Evolutionary conservation across 1,284 basidiomycete species (phyloP), one percentile per base, ranked within the genome.

Genomic region (Cystobasidium sp.): DNA sequence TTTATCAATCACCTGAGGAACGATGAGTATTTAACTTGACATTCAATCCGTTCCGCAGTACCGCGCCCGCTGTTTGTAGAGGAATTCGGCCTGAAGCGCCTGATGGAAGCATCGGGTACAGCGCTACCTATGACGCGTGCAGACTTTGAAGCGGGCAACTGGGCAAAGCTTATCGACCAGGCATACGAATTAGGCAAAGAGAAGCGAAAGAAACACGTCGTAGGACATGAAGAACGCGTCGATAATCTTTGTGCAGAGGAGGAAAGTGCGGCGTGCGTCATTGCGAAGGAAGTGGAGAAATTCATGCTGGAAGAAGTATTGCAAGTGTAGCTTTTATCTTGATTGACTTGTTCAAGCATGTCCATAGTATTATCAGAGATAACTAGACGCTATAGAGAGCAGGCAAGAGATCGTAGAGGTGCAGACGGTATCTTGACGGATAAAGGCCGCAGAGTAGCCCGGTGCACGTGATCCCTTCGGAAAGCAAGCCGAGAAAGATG

Each of bases 1-100:
- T 55, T n/a, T 22, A 37, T 56, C 53, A 24, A 9, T 18, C 12
- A 49, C 6, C 24, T 3, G 44, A 61, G 46, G 41, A n/a, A 10
- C 22, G 10, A 58, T 39, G 10, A 43, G 20, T 31, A 5, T 2
- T 12, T 39, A 31, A 37, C 18, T 3, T 66, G 47, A 66, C 24
- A 39, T n/a, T 7, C 47, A 31, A 9, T 39, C 5, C 22, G 5
- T 14, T 39, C 4, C 22, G 18, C 78, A 89, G 89, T 91, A 10
- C 88, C 90, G 1, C 85, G 90, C 3, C 90, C 90, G 0, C 83
- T 91, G 43, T 91, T 92, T 77, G 87, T 91, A 61, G 90, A 91
- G 80, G 90, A 92, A 79, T 88, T 90, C 78, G 90, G 90, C 3
- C 83, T 92, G 47, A 86, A 87, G 3, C 82, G 88, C 12, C 83